Percentiles rank a stretch among this genome's conserved stretches.
Evolutionary conservation across 164 flowering plant genomes (phyloP).

Genomic region (Vitis rotundifolia): DNA sequence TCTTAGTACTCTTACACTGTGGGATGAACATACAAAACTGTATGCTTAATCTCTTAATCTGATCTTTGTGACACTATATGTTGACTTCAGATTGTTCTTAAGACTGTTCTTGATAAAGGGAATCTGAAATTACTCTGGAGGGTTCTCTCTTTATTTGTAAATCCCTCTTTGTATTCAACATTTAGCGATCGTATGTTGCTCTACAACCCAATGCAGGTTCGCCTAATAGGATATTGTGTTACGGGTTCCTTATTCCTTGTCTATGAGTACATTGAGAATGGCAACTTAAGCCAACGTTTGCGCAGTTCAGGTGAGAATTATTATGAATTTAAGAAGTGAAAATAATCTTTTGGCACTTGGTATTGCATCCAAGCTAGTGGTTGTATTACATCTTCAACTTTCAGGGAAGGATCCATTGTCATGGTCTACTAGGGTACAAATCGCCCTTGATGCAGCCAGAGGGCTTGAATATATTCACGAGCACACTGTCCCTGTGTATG

Average conservation of each 20-base stretch:
- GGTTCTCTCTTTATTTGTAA: neutral
- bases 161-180: too few species aligned
- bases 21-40: too few species aligned
- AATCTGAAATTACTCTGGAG: too few species aligned
- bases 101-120: too few species aligned
- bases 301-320: constrained; percentile 58
- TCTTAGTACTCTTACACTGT: too few species aligned
- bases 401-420: constrained; percentile 68
- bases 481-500: constrained; percentile 91
- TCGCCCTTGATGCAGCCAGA: constrained; percentile 95
- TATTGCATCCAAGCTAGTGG: neutral
- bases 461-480: constrained; percentile 98
- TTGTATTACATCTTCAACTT: constrained; percentile 8
- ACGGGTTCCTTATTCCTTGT: constrained; percentile 79
- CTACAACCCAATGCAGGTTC: constrained; percentile 54
- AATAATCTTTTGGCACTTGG: neutral
- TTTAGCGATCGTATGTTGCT: too few species aligned
- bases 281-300: constrained; percentile 81
- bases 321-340: neutral
- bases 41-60: too few species aligned
- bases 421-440: constrained; percentile 85
- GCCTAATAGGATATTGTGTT: constrained; percentile 87
- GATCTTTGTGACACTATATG: too few species aligned
- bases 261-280: constrained; percentile 88
- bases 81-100: too few species aligned